Percentiles rank a stretch among this genome's conserved stretches.
Evolutionary conservation across 805 yeast species (phyloP).

Genomic region (Lachancea kluyveri): DNA sequence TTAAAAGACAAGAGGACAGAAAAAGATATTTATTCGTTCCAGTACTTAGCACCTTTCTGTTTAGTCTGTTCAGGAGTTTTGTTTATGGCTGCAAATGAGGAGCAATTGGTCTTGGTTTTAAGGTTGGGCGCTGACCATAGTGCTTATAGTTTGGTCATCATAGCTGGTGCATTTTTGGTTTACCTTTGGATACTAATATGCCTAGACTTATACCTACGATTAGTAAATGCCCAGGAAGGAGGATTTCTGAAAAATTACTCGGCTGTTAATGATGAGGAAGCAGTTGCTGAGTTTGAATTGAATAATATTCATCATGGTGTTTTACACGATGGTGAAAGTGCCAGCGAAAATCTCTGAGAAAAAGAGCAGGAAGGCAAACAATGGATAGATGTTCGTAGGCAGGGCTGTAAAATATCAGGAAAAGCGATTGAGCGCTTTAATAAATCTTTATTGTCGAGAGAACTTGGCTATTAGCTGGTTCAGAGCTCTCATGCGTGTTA

Average conservation of each 20-base stretch:
- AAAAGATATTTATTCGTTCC: slow-evolving; percentile 59
- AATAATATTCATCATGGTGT: slow-evolving; percentile 2
- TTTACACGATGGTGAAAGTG: too few species aligned
- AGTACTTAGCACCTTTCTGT: slow-evolving; percentile 79
- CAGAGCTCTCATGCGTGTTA: too few species aligned
- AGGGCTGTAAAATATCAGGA: too few species aligned
- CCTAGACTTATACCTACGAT: slow-evolving; percentile 48
- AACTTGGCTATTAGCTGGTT: too few species aligned
- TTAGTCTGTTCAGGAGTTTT: slow-evolving; percentile 70
- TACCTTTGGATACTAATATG: slow-evolving; percentile 60
- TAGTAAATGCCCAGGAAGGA: slow-evolving; percentile 1
- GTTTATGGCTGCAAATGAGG: slow-evolving; percentile 92
- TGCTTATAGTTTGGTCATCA: slow-evolving; percentile 65
- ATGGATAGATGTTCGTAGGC: too few species aligned
- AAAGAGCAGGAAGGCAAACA: too few species aligned
- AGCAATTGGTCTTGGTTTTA: slow-evolving; percentile 66
- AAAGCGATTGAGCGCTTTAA: too few species aligned
- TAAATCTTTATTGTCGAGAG: too few species aligned
- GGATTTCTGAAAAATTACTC: background rate
- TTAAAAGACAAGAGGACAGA: slow-evolving; percentile 50
- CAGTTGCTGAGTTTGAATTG: slow-evolving; percentile 6
- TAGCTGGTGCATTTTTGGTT: slow-evolving; percentile 68
- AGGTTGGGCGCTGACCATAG: slow-evolving; percentile 80
- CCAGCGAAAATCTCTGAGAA: too few species aligned
- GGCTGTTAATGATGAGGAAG: background rate